Base-by-base conservation (phyloP, 805 yeast genomes). In the Wickerhamiella dianesei region DNA sequence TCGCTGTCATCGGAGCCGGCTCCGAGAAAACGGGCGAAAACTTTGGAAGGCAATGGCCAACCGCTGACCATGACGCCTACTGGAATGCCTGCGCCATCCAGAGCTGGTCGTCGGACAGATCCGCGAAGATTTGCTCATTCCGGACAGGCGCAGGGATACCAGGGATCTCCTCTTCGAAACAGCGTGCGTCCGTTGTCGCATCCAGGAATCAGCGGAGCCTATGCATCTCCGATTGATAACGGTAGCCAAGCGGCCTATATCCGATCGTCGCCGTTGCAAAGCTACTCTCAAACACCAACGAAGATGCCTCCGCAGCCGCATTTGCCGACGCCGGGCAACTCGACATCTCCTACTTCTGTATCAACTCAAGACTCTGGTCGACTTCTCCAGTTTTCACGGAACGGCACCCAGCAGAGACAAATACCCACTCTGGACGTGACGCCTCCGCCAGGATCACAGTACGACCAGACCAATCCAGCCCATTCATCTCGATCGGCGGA, bases 21-120 rank as follows among this genome's bases (percentile, higher is more conserved):
- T 21, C 43, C 17, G 4, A 48, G 56, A 18, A 47, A 55, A 21
- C 48, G 59, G 4, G 54, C 58, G 3, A 56, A 54, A 39, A 54
- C 57, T 2, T 43, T 56, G 17, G 59, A 56, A 16, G 55, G 52
- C 4, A 50, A 50, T n/a, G 35, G 44, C 29, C 41, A 48, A n/a
- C 48, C 53, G 16, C 55, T 25, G 12, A 6, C 32, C 6, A 25
- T 25, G 32, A 25, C 32, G 6, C 32, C 32, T 6, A 43, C 37
- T 46, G 46, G 32, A 25, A 25, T 25, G 32, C 32, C 32, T 6
- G 32, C 32, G 9, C 32, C 32, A 6, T 25, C 32, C 32, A 6
- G 32, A 25, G 32, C 12, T 6, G 32, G 32, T 12, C 6, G 32
- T 6, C 32, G 32, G 12, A 25, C 32, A 6, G 32, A 25, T 25